Evolutionary conservation across 495 filamentous ascomycete genomes (phyloP).

Genomic region (Glutinoglossum americanum): DNA sequence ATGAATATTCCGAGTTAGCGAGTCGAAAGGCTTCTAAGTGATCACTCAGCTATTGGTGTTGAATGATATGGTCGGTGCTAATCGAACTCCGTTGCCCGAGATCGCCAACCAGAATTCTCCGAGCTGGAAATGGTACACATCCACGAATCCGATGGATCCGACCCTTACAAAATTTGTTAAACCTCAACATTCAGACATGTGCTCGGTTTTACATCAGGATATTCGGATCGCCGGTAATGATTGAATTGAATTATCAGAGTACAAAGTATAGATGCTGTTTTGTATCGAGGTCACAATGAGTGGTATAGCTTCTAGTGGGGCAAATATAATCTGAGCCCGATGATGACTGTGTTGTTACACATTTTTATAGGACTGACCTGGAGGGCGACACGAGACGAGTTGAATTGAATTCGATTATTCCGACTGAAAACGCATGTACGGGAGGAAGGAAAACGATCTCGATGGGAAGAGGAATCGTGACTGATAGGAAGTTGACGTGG

Average conservation of each 20-base stretch:
- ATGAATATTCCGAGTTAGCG: neutral
- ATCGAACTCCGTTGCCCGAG: neutral
- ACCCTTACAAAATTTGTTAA: no score
- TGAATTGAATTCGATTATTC: neutral
- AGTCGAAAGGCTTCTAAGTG: neutral
- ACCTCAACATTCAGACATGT: no score
- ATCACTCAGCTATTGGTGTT: no score
- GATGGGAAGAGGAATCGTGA: slow-evolving; percentile 1
- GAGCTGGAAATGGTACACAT: no score
- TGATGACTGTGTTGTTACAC: neutral
- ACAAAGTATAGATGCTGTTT: neutral
- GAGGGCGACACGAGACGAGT: neutral
- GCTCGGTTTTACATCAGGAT: neutral
- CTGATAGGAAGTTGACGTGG: neutral
- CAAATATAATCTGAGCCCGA: neutral
- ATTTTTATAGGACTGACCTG: neutral
- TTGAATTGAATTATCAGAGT: neutral
- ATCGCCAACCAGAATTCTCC: neutral
- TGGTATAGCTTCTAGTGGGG: neutral
- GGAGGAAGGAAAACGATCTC: slow-evolving; percentile 3
- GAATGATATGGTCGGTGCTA: neutral
- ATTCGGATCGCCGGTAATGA: neutral
- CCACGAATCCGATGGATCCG: no score
- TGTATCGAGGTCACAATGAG: neutral
- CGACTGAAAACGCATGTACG: neutral